A percentile compares a stretch with the other conserved stretches of the same genome.
Conservation (phyloP, 345 rosid species). For the Gossypium longicalyx region DNA sequence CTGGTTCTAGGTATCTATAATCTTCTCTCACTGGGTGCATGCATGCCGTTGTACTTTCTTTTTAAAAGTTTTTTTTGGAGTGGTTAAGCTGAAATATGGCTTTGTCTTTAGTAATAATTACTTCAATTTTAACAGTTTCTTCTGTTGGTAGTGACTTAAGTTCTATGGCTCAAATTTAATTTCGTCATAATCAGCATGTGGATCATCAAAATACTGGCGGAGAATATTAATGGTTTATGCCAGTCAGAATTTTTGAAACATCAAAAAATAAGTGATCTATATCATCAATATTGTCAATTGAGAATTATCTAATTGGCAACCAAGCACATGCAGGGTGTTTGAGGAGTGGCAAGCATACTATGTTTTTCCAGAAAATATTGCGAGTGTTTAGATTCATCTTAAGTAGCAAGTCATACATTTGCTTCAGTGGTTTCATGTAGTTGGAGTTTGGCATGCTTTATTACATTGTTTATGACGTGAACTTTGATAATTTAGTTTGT, state of each 20-base stretch:
- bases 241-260: neutral
- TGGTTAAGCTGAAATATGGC: neutral
- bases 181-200: neutral
- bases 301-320: neutral
- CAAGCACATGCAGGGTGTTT: neutral
- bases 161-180: neutral
- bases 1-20: neutral
- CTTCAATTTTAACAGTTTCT: neutral
- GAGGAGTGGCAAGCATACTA: neutral
- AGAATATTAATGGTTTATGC: neutral
- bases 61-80: neutral
- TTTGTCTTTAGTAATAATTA: neutral
- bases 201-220: neutral
- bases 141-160: neutral
- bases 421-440: neutral
- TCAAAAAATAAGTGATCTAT: neutral
- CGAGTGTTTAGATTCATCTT: neutral
- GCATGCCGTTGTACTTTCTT: neutral
- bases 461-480: neutral
- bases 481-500: neutral
- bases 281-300: neutral
- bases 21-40: neutral
- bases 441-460: neutral
- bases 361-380: neutral
- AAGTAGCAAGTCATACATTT: neutral